Evolutionary conservation across 148 eudicot genomes (phyloP).

Genomic region (Rhododendron vialii): DNA sequence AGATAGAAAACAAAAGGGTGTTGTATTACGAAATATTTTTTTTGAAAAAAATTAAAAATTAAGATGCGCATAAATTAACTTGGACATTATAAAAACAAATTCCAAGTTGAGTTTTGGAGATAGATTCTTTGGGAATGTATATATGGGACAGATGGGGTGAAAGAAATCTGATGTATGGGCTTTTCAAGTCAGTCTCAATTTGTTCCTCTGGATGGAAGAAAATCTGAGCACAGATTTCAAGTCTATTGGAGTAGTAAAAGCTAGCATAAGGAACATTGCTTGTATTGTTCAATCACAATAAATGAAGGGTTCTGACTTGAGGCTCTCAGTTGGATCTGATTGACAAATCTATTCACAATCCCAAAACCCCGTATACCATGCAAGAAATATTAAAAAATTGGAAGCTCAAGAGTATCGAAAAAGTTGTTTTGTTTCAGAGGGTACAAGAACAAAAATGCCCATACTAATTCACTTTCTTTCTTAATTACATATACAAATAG

Average conservation of each 20-base stretch:
- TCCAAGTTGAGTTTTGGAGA: slow-evolving; percentile 6
- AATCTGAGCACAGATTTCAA: slow-evolving; percentile 46
- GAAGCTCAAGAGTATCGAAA: background rate
- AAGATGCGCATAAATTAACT: background rate
- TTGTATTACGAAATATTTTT: background rate
- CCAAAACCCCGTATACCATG: slow-evolving; percentile 35
- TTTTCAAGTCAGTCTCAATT: slow-evolving; percentile 2
- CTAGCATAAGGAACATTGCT: slow-evolving; percentile 51
- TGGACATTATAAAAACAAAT: background rate
- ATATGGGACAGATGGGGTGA: background rate
- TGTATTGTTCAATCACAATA: slow-evolving; percentile 51
- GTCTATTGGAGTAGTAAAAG: slow-evolving; percentile 17
- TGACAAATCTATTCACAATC: slow-evolving; percentile 1
- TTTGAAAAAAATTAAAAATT: background rate
- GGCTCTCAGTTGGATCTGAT: slow-evolving; percentile 7
- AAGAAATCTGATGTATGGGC: slow-evolving; percentile 6
- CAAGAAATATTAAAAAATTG: slow-evolving; percentile 18
- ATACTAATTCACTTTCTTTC: background rate
- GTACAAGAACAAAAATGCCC: background rate
- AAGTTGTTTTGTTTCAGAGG: background rate
- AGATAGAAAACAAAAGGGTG: background rate
- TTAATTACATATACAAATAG: background rate
- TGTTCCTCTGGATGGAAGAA: background rate
- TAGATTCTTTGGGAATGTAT: slow-evolving; percentile 2
- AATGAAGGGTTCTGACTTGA: slow-evolving; percentile 9